Evolutionary conservation across 192 early-diverging fungal genomes (phyloP), one percentile per base, ranked within the genome.

Genomic region (Backusella circina): DNA sequence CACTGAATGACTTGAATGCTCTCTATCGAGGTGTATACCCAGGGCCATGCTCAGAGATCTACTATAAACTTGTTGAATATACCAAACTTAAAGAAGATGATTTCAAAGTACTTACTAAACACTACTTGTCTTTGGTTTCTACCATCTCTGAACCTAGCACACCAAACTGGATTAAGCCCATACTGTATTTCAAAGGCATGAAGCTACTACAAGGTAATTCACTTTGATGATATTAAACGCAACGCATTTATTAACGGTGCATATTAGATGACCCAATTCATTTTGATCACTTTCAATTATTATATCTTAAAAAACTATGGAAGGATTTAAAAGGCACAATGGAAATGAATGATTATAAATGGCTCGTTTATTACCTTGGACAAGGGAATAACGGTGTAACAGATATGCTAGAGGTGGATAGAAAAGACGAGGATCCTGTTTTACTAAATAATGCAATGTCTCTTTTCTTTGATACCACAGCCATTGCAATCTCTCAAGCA

Each of bases 381-480:
- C 26, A 21, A 23, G 50, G 26, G 3, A 12, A 61, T 28, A 12
- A 57, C 0, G 21, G 8, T 8, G 1, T 9, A 61, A 3, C 12
- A 10, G 23, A 61, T 61, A 12, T 12, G 12, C 23, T 61, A 3
- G 54, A 61, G n/a, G 54, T 26, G 2, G 54, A 61, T 21, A 10
- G 23, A 61, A 61, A 61, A 3, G 54, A 28, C 23, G 23, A 61
- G 2, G 7, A 61, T 12, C 23, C 54, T 61, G 54, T 3, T 1
- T 6, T 38, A 23, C 35, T 68, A 21, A n/a, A 23, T 10, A 37
- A 37, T 68, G 33, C 31, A 23, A 68, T 38, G 67, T 10, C 32
- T 23, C 16, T 37, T 33, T 68, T 68, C 67, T 68, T 68, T 68
- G 36, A 68, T 68, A 36, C 33, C 32, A 68, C 67, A 36, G 67